phyloP scores from a whole-genome alignment of 495 filamentous ascomycete genomes.

The Tricharina praecox region DNA sequence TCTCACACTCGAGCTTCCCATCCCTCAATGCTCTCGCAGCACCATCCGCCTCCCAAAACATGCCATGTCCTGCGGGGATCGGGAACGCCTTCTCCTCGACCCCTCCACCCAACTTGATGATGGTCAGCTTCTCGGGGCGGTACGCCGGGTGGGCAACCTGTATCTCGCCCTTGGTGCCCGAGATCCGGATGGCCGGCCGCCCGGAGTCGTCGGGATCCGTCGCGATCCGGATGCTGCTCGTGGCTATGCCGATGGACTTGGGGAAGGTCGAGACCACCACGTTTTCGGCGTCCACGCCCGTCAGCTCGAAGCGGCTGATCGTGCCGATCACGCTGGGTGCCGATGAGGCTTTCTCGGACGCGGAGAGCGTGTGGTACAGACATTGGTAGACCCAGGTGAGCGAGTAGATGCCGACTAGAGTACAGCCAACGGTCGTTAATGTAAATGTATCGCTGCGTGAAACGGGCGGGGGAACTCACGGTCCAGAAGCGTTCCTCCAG shows the following conservation, averaged over 20 bases:
- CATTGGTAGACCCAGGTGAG: slow-evolving; percentile 90
- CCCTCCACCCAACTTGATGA: slow-evolving; percentile 22
- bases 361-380: slow-evolving; percentile 62
- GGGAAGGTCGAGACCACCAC: slow-evolving; percentile 67
- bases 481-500: slow-evolving; percentile 70
- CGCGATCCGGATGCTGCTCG: slow-evolving; percentile 51
- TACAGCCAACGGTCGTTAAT: no score
- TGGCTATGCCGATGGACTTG: slow-evolving; percentile 56
- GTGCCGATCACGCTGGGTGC: slow-evolving; percentile 40
- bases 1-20: slow-evolving; percentile 61
- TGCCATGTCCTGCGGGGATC: slow-evolving; percentile 59
- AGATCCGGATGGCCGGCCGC: slow-evolving; percentile 66
- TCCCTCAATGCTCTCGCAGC: slow-evolving; percentile 66
- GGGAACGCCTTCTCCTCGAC: slow-evolving; percentile 44
- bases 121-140: slow-evolving; percentile 43
- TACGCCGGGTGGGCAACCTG: slow-evolving; percentile 61
- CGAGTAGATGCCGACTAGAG: slow-evolving; percentile 66
- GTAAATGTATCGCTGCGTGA: no score
- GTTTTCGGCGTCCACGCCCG: slow-evolving; percentile 70
- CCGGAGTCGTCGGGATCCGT: slow-evolving; percentile 50
- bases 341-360: slow-evolving; percentile 27
- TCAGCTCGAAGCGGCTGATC: slow-evolving; percentile 58
- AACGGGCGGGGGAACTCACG: slow-evolving; percentile 31
- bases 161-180: slow-evolving; percentile 74
- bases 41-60: slow-evolving; percentile 95